These are phyloP conservation scores for Cucumis hystrix DNA, from an alignment of 306 rosid genomes.

Conservation along the genomic window DNA sequence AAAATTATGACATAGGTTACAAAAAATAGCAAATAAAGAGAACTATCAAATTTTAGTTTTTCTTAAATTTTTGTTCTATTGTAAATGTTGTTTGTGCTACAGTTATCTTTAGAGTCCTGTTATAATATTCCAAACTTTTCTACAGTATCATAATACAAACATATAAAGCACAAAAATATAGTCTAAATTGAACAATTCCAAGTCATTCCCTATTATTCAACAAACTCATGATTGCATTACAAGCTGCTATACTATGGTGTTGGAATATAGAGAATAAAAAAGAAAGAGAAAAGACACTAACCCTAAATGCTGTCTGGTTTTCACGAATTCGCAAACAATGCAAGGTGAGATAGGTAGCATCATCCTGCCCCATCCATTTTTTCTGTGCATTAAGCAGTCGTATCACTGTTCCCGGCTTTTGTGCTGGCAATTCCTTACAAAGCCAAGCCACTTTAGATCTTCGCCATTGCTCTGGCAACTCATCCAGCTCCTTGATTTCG, in stretches of 20 bases:
- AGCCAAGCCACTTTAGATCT: conserved; percentile 53
- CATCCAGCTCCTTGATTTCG: conserved; percentile 34
- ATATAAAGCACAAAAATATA: neutral
- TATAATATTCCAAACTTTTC: neutral
- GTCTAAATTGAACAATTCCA: neutral
- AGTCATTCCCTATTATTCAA: neutral
- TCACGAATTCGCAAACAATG: conserved; percentile 87
- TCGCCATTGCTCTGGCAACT: conserved; percentile 59
- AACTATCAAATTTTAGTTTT: neutral
- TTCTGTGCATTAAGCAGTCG: conserved; percentile 66
- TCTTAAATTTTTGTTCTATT: neutral
- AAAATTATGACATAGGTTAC: neutral
- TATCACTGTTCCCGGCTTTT: conserved; percentile 29
- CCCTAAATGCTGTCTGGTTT: conserved; percentile 60
- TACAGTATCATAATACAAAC: neutral
- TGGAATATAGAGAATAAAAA: neutral
- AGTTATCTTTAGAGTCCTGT: neutral
- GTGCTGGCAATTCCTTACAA: conserved; percentile 42
- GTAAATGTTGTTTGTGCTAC: neutral
- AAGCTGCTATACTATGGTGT: neutral
- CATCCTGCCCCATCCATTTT: conserved; percentile 74
- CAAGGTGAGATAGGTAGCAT: conserved; percentile 47
- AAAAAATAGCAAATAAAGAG: neutral
- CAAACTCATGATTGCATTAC: neutral
- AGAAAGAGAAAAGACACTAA: neutral